phyloP scores from a whole-genome alignment of 129 eudicot species.

The Kitagawia praeruptora region DNA sequence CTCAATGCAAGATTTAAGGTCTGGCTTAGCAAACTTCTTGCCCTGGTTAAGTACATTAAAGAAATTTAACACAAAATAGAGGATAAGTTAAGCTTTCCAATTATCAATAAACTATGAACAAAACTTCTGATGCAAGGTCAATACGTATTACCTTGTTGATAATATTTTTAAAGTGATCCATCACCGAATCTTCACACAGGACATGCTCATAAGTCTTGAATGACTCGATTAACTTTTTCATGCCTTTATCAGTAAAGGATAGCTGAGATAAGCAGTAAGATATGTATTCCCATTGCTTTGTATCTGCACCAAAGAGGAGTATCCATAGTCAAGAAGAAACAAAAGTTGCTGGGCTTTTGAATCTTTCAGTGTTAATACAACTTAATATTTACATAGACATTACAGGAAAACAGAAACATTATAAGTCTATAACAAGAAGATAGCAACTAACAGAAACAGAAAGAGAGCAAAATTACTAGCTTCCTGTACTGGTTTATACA shows the following conservation, averaged over 20 bases:
- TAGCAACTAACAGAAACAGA: too few relatives aligned
- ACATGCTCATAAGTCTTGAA: conserved; percentile 83
- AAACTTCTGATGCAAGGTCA: neutral
- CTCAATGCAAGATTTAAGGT: conserved; percentile 64
- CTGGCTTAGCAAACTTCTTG: conserved; percentile 93
- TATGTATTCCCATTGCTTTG: conserved; percentile 79
- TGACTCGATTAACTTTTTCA: conserved; percentile 75
- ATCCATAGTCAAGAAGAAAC: conserved; percentile 8
- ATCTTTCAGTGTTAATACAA: neutral
- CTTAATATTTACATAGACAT: neutral
- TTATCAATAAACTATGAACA: neutral
- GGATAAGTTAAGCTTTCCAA: neutral
- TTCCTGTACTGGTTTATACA: neutral
- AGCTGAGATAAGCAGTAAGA: conserved; percentile 94
- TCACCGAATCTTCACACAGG: conserved; percentile 69
- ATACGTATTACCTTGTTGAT: conserved; percentile 63
- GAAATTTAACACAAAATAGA: neutral
- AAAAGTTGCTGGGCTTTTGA: neutral
- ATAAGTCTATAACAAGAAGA: neutral
- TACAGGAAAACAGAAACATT: neutral
- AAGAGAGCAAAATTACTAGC: neutral
- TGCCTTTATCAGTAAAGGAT: conserved; percentile 86
- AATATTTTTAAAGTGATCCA: conserved; percentile 78
- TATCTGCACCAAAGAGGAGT: conserved; percentile 43
- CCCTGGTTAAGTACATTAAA: conserved; percentile 32